A percentile compares a stretch with the other conserved stretches of the same genome.
Conservation (phyloP, 2,329 filamentous ascomycete genomes). For the Magnaporthiopsis poae region DNA sequence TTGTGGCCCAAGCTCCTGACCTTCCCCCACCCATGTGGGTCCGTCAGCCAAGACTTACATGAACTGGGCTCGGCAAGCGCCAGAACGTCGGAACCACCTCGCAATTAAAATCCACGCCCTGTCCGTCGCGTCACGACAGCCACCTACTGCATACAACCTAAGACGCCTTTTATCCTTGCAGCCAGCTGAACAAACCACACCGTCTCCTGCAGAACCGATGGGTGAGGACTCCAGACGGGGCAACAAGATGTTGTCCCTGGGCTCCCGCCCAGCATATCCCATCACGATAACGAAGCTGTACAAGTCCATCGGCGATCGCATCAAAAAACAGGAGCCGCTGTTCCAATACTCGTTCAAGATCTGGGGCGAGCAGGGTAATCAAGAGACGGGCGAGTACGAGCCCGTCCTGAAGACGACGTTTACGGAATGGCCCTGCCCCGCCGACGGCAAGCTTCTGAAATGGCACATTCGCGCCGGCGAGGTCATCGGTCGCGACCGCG, state of each 20-base stretch:
- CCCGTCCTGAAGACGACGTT: slow-evolving; percentile 60
- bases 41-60: neutral
- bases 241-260: slow-evolving; percentile 34
- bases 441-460: slow-evolving; percentile 65
- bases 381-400: slow-evolving; percentile 47
- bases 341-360: slow-evolving; percentile 83
- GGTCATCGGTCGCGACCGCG: slow-evolving; percentile 48
- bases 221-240: slow-evolving; percentile 9
- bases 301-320: slow-evolving; percentile 61
- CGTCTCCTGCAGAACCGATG: neutral
- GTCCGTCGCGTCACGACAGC: neutral
- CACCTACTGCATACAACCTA: neutral
- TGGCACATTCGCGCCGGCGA: slow-evolving; percentile 67
- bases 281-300: slow-evolving; percentile 83
- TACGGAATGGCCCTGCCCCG: slow-evolving; percentile 71
- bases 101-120: neutral
- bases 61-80: neutral
- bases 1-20: neutral
- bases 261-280: slow-evolving; percentile 71
- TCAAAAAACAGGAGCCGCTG: slow-evolving; percentile 67
- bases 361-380: slow-evolving; percentile 65
- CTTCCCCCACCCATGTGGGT: neutral
- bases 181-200: neutral
- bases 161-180: neutral
- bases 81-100: neutral